These are phyloP conservation scores for Teratosphaeria zuluensis DNA, from an alignment of 2,329 filamentous ascomycete genomes.

Conservation along the genomic window DNA sequence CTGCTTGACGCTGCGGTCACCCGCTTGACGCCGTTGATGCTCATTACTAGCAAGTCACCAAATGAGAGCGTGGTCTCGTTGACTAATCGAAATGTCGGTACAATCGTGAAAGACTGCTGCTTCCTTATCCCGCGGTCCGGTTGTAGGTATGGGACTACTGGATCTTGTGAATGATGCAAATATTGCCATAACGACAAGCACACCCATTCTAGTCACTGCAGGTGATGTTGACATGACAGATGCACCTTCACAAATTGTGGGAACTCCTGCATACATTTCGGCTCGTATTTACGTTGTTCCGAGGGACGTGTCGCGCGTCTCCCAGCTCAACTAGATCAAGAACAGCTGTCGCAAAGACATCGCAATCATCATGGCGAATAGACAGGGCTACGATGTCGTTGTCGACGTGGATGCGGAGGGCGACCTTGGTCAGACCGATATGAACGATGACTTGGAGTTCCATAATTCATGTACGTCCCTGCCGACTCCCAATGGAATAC, in stretches of 20 bases:
- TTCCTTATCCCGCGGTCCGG: not conserved
- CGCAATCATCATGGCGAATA: slow-evolving; percentile 38
- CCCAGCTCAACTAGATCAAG: not conserved
- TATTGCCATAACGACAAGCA: not conserved
- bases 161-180: not conserved
- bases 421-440: slow-evolving; percentile 93
- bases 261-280: not conserved
- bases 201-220: not conserved
- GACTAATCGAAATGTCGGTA: too few relatives aligned
- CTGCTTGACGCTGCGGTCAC: too few relatives aligned
- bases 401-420: slow-evolving; percentile 97
- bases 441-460: slow-evolving; percentile 98
- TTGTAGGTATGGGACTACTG: not conserved
- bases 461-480: slow-evolving; percentile 67
- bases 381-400: slow-evolving; percentile 85
- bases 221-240: not conserved
- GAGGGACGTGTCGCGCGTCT: not conserved
- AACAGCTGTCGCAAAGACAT: not conserved
- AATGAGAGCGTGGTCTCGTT: too few relatives aligned
- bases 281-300: too few relatives aligned
- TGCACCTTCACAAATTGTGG: not conserved
- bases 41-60: too few relatives aligned
- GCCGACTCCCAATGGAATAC: not conserved
- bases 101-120: too few relatives aligned
- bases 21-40: too few relatives aligned